Conservation (phyloP, 2,329 filamentous ascomycete genomes). For the Trichophyton verrucosum region DNA sequence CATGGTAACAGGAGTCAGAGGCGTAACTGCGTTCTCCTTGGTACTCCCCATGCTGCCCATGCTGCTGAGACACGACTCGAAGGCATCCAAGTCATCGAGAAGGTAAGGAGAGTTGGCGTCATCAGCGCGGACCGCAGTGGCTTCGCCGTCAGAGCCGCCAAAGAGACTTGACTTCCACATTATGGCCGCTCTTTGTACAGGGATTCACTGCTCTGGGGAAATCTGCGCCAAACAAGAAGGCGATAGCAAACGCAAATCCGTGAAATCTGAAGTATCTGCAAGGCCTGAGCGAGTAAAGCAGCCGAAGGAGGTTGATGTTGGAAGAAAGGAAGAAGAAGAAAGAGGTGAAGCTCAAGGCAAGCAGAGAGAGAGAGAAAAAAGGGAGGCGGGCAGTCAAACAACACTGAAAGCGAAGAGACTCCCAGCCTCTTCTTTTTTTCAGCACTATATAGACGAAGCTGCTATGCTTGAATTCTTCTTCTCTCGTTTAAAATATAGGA, state of each 20-base stretch:
- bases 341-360: neutral
- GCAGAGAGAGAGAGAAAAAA: neutral
- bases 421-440: neutral
- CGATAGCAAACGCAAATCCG: neutral
- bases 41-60: neutral
- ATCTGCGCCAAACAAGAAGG: neutral
- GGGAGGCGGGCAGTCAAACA: neutral
- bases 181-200: neutral
- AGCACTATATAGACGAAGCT: no score
- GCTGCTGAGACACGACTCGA: slow-evolving; percentile 1
- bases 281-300: neutral
- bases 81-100: slow-evolving; percentile 1
- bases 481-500: no score
- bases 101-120: neutral
- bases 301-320: neutral
- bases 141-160: neutral
- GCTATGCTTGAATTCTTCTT: no score
- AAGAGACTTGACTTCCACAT: neutral
- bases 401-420: neutral
- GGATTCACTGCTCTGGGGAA: neutral
- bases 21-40: neutral
- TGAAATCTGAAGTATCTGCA: neutral
- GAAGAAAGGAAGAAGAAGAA: neutral
- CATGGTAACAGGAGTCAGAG: neutral
- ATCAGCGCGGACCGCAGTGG: neutral